Evolutionary conservation across 495 filamentous ascomycete species (phyloP), one percentile per base, ranked within the genome.

Genomic region (Penicillium cinerascens): DNA sequence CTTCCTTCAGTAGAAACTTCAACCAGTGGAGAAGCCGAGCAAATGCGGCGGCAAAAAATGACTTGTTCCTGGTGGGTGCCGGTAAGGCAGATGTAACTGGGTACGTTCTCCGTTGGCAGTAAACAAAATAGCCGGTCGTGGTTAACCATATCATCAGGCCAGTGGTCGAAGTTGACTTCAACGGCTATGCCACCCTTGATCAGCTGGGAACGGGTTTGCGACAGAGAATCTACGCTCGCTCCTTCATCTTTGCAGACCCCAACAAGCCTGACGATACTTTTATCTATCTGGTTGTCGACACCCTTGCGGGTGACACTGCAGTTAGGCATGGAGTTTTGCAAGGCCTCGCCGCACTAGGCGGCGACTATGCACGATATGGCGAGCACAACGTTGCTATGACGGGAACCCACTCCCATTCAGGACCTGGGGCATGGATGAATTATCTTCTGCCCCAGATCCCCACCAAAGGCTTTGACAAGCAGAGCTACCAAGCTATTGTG

Each of bases 81-180:
- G 93, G 93, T 15, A 96, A 95, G 65, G 91, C 86, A 17, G 93
- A 98, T 73, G 90, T 98, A 58, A 98, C 93, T 23, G 93, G 92
- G 73, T 91, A 83, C 36, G 33, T 20, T 41, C 10, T 26, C 4
- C 9, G 11, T 16, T 5, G 15, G 13, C 33, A 11, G 10, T 8
- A 44, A 33, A 13, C 26, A 25, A 11, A 21, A 23, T 6, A 2
- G 9, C 13, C 2, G 36, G 16, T 16, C 25, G 2, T 16, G 11
- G 23, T 47, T 65, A 29, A 59, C n/a, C 17, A 21, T 23, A 9
- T 1, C 15, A 15, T 37, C 4, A 66, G 86, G 6, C 91, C 91
- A 3, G 88, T 93, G n/a, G 91, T 92, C 3, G 91, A 95, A 67
- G 81, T 96, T 61, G 88, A 89, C 54, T 76, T 96, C 60, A 95